phyloP scores from a whole-genome alignment of 169 alveolate genomes.

The Plasmodium knowlesi region DNA sequence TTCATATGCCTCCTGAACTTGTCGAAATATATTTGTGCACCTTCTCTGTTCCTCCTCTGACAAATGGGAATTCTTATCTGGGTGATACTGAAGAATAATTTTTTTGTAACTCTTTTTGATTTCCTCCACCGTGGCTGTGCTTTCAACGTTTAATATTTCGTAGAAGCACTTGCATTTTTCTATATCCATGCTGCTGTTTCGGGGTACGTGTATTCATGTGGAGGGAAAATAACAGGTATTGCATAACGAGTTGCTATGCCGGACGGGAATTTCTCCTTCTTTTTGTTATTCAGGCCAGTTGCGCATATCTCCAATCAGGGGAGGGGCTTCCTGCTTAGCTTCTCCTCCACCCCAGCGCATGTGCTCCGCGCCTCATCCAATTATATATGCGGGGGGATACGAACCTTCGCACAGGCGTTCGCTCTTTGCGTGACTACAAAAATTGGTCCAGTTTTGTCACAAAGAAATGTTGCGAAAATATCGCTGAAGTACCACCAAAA shows the following conservation, averaged over 20 bases:
- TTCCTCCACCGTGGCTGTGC: conserved; percentile 79
- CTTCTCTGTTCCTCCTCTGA: conserved; percentile 68
- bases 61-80: conserved; percentile 88
- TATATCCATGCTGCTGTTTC: conserved; percentile 24
- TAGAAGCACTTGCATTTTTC: conserved; percentile 76
- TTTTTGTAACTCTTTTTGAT: conserved; percentile 89
- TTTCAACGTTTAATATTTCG: conserved; percentile 75
- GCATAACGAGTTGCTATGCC: not conserved
- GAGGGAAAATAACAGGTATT: not conserved
- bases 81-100: conserved; percentile 88
- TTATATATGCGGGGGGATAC: not conserved
- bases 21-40: conserved; percentile 84
- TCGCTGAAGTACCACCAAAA: not conserved
- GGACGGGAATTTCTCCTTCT: not conserved
- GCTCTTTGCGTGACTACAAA: not conserved
- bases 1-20: conserved; percentile 90
- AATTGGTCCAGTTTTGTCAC: not conserved
- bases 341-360: not conserved
- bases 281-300: not conserved
- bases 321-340: not conserved
- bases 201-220: not conserved
- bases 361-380: not conserved
- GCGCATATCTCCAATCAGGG: not conserved
- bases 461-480: not conserved
- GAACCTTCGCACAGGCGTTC: not conserved